Evolutionary conservation across 371 early-diverging fungal genomes (phyloP), one percentile per base, ranked within the genome.

Genomic region (Basidiobolus meristosporus): DNA sequence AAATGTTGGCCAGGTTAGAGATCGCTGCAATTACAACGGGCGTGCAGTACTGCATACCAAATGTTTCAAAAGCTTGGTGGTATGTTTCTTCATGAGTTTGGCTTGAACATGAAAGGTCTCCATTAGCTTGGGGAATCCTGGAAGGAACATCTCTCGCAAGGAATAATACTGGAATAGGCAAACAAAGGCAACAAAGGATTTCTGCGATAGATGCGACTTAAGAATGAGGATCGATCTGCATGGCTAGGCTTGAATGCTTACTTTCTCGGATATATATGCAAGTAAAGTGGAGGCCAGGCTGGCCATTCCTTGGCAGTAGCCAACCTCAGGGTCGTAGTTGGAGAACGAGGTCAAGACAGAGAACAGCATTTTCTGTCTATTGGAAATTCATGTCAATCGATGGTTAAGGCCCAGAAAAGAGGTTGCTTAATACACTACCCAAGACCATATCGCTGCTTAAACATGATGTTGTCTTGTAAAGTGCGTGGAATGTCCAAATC

Each of bases 301-400:
- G 4, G 89, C 70, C 62, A 93, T 77, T 6, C 92, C 93, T 63
- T 95, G 93, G 50, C 93, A 93, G 52, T 93, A 85, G 3, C 96
- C 93, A 16, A 92, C 81, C 41, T 81, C 82, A 14, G 60, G 42
- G 56, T 93, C 91, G 40, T 77, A 86, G 41, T 75, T 58, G 10
- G 86, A 69, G 55, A 88, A 92, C 4, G 90, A 88, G 26, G 84
- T 77, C 39, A 90, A 59, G 2, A 95, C 82, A 44, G 78, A 77
- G 48, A 81, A 89, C 40, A 95, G 55, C 1, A 65, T 47, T 31
- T 67, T 50, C 52, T 75, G 75, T 1, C 74, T 70, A 44, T 31
- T 28, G 2, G 31, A 32, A 16, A 17, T 11, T 7, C n/a, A 41
- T 22, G 18, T 41, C 11, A 1, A 33, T 23, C 31, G 17, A 32